Evolutionary conservation across 495 filamentous ascomycete genomes (phyloP).

Genomic region (Alectoria sarmentosa): DNA sequence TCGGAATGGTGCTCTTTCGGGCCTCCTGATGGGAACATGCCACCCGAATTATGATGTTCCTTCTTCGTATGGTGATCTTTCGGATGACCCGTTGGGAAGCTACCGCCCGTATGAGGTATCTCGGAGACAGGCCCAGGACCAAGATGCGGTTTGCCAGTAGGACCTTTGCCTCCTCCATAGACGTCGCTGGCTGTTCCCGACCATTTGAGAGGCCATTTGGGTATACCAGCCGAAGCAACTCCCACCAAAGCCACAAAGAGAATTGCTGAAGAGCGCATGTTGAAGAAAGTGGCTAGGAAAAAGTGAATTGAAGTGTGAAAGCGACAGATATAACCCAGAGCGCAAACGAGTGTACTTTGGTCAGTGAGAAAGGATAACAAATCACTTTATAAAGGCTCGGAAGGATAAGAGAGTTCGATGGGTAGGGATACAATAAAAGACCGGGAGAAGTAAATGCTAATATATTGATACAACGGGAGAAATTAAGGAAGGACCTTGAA

Average conservation of each 20-base stretch:
- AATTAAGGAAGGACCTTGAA: neutral
- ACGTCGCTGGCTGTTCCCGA: neutral
- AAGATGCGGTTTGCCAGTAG: neutral
- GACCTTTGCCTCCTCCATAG: neutral
- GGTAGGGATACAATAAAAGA: neutral
- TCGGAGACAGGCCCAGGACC: constrained; percentile 10
- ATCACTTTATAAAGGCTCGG: neutral
- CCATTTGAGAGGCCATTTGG: neutral
- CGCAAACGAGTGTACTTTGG: constrained; percentile 17
- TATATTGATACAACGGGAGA: constrained; percentile 1
- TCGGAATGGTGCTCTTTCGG: neutral
- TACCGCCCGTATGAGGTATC: neutral
- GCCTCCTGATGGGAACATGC: neutral
- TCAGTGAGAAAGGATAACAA: neutral
- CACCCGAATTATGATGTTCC: constrained; percentile 7
- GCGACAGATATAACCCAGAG: neutral
- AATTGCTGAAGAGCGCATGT: constrained; percentile 18
- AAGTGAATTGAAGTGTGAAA: constrained; percentile 4
- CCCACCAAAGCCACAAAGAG: constrained; percentile 14
- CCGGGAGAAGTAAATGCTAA: neutral
- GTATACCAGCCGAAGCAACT: constrained; percentile 10
- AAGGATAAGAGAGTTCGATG: neutral
- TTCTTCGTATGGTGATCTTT: neutral
- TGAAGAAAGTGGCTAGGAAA: neutral
- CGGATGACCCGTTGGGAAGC: neutral